Percentiles rank a stretch among this genome's conserved stretches.
These are phyloP conservation scores for Gossypium schwendimanii DNA, from an alignment of 441 rosid genomes.

Conservation along the genomic window DNA sequence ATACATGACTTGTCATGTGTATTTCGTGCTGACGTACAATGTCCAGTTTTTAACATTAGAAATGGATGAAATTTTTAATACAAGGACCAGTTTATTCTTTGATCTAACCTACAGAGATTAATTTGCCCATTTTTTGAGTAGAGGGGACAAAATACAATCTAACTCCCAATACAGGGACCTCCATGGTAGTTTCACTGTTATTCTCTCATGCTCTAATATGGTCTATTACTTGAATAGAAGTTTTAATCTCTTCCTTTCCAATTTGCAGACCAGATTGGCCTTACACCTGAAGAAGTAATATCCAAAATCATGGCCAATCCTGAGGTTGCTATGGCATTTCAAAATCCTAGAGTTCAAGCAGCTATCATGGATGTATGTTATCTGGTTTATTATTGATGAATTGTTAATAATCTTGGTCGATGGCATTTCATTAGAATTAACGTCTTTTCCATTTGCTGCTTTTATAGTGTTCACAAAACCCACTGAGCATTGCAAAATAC, in stretches of 20 bases:
- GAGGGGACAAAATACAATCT: too few species aligned
- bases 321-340: slow-evolving; percentile 91
- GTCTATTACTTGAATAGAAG: neutral
- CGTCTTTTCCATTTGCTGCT: slow-evolving; percentile 17
- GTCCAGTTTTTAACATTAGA: too few species aligned
- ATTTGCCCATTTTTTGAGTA: too few species aligned
- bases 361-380: slow-evolving; percentile 87
- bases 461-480: slow-evolving; percentile 95
- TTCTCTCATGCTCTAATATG: neutral
- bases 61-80: too few species aligned
- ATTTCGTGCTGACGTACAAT: too few species aligned
- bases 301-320: slow-evolving; percentile 95
- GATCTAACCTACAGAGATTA: too few species aligned
- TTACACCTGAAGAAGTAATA: slow-evolving; percentile 94
- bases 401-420: neutral
- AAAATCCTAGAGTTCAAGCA: slow-evolving; percentile 92
- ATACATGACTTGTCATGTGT: too few species aligned
- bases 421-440: neutral
- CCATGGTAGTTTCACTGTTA: too few species aligned
- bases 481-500: slow-evolving; percentile 80
- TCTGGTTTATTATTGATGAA: neutral
- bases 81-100: too few species aligned
- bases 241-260: neutral
- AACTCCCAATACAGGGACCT: too few species aligned
- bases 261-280: slow-evolving; percentile 86